phyloP scores from a whole-genome alignment of 352 stramenopile species.

The Globisporangium lucens region DNA sequence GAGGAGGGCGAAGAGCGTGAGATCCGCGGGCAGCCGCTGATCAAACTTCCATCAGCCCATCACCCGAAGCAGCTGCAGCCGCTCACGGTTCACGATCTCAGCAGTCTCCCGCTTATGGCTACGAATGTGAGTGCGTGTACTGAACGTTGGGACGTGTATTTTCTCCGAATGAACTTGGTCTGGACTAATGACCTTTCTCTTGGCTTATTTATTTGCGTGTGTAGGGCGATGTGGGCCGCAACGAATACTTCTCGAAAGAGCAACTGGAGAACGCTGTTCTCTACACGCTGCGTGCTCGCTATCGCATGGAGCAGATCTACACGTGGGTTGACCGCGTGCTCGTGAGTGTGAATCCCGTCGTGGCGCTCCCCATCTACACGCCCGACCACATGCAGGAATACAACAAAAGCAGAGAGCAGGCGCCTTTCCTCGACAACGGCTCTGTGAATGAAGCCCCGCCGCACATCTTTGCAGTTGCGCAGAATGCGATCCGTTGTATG shows the following conservation, averaged over 20 bases:
- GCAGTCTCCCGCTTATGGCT: conserved; percentile 59
- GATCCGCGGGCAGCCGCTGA: conserved; percentile 49
- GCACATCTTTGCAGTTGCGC: conserved; percentile 74
- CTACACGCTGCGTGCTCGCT: conserved; percentile 70
- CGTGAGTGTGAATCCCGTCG: conserved; percentile 67
- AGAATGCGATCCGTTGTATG: conserved; percentile 77
- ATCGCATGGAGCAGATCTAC: conserved; percentile 82
- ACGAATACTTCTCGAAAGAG: conserved; percentile 52
- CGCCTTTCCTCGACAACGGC: conserved; percentile 49
- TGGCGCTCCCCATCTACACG: conserved; percentile 76
- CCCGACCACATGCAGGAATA: conserved; percentile 80
- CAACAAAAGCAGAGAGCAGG: conserved; percentile 61
- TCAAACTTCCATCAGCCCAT: conserved; percentile 55
- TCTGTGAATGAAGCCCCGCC: conserved; percentile 59
- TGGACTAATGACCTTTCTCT: background rate
- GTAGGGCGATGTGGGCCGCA: conserved; percentile 50
- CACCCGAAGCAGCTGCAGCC: conserved; percentile 63
- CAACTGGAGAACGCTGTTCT: conserved; percentile 75
- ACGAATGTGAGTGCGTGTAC: conserved; percentile 38
- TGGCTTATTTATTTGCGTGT: background rate
- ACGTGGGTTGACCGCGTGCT: conserved; percentile 80
- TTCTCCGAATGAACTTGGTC: background rate
- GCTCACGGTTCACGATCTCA: conserved; percentile 61
- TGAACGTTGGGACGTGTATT: conserved; percentile 1
- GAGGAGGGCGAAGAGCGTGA: conserved; percentile 80